These are phyloP conservation scores for Sistotremastrum suecicum DNA, from an alignment of 768 basidiomycete species.

Conservation along the genomic window DNA sequence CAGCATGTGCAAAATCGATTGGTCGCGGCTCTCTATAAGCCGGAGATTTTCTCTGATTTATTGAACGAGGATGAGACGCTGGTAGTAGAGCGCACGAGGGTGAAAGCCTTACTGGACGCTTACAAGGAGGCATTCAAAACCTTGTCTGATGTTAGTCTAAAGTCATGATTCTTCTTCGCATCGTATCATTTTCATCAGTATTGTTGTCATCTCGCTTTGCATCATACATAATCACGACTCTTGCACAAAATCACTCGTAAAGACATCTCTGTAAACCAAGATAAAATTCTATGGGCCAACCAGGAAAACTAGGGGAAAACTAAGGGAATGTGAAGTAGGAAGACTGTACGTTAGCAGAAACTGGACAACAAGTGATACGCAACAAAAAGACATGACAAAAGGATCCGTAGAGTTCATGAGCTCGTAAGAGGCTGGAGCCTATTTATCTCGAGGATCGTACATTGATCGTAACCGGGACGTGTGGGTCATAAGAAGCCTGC, in stretches of 20 bases:
- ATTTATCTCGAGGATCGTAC: too few species aligned
- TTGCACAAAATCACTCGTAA: conserved; percentile 11
- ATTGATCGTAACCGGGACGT: too few species aligned
- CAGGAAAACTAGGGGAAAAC: too few species aligned
- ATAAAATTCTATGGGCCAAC: too few species aligned
- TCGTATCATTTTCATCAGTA: neutral
- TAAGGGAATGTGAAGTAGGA: too few species aligned
- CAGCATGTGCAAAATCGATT: conserved; percentile 94
- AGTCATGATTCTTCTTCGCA: conserved; percentile 23
- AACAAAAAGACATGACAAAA: too few species aligned
- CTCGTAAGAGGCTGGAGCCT: too few species aligned
- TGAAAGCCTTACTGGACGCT: conserved; percentile 89
- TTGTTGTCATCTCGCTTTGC: neutral
- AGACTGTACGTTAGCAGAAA: too few species aligned
- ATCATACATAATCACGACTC: conserved; percentile 14
- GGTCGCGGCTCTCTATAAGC: conserved; percentile 91
- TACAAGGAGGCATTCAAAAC: conserved; percentile 92
- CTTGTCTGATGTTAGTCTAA: conserved; percentile 68
- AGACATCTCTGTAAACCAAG: neutral
- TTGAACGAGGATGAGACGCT: conserved; percentile 92
- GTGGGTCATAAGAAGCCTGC: too few species aligned
- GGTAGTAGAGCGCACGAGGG: conserved; percentile 83
- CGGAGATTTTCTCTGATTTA: conserved; percentile 79
- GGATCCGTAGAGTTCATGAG: too few species aligned
- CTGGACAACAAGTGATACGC: too few species aligned